phyloP scores from a whole-genome alignment of 768 basidiomycete species.

The Trametes sanguinea region DNA sequence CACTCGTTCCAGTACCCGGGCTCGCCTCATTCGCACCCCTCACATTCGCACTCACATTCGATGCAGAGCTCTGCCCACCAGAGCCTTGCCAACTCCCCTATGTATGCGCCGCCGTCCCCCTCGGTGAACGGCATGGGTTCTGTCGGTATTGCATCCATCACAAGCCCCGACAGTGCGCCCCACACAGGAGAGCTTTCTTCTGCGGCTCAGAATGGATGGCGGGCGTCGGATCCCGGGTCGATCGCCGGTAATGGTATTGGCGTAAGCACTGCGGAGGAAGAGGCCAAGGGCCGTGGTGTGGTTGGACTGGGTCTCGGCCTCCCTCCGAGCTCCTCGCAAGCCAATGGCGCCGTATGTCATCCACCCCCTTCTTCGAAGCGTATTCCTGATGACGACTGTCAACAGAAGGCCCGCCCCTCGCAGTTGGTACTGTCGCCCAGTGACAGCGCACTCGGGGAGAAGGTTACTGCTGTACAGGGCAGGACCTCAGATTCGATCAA shows the following conservation, averaged over 20 bases:
- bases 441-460: slow-evolving; percentile 55
- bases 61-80: slow-evolving; percentile 39
- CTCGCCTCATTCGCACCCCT: slow-evolving; percentile 33
- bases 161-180: slow-evolving; percentile 39
- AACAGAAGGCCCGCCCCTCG: slow-evolving; percentile 49
- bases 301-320: slow-evolving; percentile 37
- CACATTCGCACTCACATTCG: slow-evolving; percentile 38
- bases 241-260: slow-evolving; percentile 8
- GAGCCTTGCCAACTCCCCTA: slow-evolving; percentile 19
- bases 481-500: slow-evolving; percentile 37
- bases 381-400: slow-evolving; percentile 9
- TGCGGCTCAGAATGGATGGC: slow-evolving; percentile 21
- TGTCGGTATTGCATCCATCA: slow-evolving; percentile 25
- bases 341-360: slow-evolving; percentile 19
- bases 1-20: slow-evolving; percentile 30
- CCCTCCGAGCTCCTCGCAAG: slow-evolving; percentile 16
- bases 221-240: slow-evolving; percentile 26
- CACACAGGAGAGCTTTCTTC: slow-evolving; percentile 23
- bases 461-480: slow-evolving; percentile 35
- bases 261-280: slow-evolving; percentile 7
- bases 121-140: slow-evolving; percentile 12
- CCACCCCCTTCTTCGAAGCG: slow-evolving; percentile 4
- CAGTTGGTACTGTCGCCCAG: slow-evolving; percentile 61
- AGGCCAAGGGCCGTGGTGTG: slow-evolving; percentile 17
- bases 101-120: slow-evolving; percentile 20